Percentiles rank a stretch among this genome's conserved stretches.
Conservation (phyloP, 768 basidiomycete species). For the Lyophyllum atratum region DNA sequence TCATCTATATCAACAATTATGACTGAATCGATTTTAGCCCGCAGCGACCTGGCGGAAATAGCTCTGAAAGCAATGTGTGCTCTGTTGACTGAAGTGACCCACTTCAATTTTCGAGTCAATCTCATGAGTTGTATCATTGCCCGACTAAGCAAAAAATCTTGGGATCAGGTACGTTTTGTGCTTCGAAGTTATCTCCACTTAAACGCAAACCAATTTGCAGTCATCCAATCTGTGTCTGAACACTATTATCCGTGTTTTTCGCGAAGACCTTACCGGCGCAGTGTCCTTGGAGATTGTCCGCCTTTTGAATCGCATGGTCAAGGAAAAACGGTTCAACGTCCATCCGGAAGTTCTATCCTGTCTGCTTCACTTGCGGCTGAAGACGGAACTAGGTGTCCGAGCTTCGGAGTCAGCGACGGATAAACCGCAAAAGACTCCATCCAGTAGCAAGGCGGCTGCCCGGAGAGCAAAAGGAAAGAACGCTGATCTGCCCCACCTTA, state of each 20-base stretch:
- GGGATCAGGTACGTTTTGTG: conserved; percentile 73
- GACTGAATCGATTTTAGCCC: conserved; percentile 42
- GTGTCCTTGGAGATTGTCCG: conserved; percentile 89
- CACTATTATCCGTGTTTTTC: conserved; percentile 81
- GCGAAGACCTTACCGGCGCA: conserved; percentile 75
- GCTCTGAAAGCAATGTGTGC: conserved; percentile 88
- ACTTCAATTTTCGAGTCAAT: conserved; percentile 97
- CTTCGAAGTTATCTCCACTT: conserved; percentile 1
- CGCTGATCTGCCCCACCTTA: conserved; percentile 71
- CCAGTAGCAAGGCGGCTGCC: conserved; percentile 44
- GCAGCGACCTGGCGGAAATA: conserved; percentile 63
- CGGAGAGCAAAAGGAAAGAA: conserved; percentile 58
- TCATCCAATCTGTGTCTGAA: conserved; percentile 83
- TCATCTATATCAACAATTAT: not conserved
- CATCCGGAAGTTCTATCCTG: conserved; percentile 88
- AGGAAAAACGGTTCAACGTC: conserved; percentile 87
- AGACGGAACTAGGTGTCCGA: conserved; percentile 80
- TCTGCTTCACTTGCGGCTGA: conserved; percentile 82
- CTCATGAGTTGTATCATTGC: conserved; percentile 87
- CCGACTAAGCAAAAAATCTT: conserved; percentile 79
- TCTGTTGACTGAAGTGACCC: conserved; percentile 77
- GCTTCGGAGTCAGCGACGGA: conserved; percentile 73
- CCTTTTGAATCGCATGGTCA: conserved; percentile 92
- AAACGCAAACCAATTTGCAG: conserved; percentile 40
- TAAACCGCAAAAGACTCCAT: conserved; percentile 44